phyloP scores from a whole-genome alignment of 352 stramenopile species.

The Phytophthora nicotianae region DNA sequence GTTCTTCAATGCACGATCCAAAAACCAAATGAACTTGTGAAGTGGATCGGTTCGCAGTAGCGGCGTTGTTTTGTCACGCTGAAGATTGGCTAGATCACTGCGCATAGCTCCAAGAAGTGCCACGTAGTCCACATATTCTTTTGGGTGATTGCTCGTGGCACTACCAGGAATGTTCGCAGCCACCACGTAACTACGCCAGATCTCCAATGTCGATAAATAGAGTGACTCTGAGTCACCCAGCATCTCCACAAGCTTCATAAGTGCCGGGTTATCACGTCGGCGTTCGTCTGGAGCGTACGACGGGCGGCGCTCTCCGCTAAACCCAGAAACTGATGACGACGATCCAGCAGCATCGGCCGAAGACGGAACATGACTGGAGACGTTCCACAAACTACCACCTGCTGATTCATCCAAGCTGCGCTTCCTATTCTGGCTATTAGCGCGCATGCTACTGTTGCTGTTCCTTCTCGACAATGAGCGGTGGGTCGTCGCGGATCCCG shows the following conservation, averaged over 20 bases:
- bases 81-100: slow-evolving; percentile 77
- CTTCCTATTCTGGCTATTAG: slow-evolving; percentile 28
- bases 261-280: slow-evolving; percentile 64
- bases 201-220: slow-evolving; percentile 81
- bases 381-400: slow-evolving; percentile 63
- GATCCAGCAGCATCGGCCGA: slow-evolving; percentile 31
- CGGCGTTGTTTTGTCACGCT: slow-evolving; percentile 78
- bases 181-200: slow-evolving; percentile 78
- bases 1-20: slow-evolving; percentile 82
- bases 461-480: slow-evolving; percentile 29
- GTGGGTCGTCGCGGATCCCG: slow-evolving; percentile 13
- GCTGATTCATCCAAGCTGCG: slow-evolving; percentile 39
- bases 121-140: slow-evolving; percentile 88
- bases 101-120: slow-evolving; percentile 82
- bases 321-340: slow-evolving; percentile 31
- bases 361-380: slow-evolving; percentile 71
- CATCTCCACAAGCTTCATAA: slow-evolving; percentile 78
- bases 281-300: slow-evolving; percentile 65
- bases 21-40: slow-evolving; percentile 91
- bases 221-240: slow-evolving; percentile 83
- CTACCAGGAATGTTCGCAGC: slow-evolving; percentile 70
- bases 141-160: slow-evolving; percentile 55
- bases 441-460: slow-evolving; percentile 28
- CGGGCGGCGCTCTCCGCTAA: slow-evolving; percentile 34
- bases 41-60: slow-evolving; percentile 76